Evolutionary conservation across 768 basidiomycete genomes (phyloP).

Genomic region (Pleurotus cornucopiae): DNA sequence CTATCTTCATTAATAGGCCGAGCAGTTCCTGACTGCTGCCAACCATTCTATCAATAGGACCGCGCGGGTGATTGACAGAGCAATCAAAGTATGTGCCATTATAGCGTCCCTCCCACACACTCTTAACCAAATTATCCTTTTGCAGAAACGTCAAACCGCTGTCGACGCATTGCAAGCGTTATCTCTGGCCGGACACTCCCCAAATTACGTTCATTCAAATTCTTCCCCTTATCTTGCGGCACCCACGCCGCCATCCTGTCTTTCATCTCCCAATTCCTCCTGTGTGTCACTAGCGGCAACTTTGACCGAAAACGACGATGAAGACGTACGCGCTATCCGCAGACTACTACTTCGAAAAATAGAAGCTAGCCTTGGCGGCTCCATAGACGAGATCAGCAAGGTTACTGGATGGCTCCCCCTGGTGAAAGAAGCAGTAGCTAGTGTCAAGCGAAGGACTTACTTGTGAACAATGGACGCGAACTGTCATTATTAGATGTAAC

Average conservation of each 20-base stretch:
- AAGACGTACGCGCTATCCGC: slow-evolving; percentile 59
- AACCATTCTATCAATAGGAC: slow-evolving; percentile 54
- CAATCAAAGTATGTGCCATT: slow-evolving; percentile 42
- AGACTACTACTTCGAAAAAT: slow-evolving; percentile 65
- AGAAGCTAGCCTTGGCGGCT: slow-evolving; percentile 48
- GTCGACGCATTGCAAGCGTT: slow-evolving; percentile 36
- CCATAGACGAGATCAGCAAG: slow-evolving; percentile 62
- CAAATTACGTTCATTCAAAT: slow-evolving; percentile 19
- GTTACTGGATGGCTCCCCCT: slow-evolving; percentile 56
- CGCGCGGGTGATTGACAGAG: slow-evolving; percentile 52
- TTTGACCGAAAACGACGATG: slow-evolving; percentile 52
- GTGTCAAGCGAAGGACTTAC: slow-evolving; percentile 48
- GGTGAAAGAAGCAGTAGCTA: slow-evolving; percentile 58
- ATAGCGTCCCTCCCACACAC: neutral
- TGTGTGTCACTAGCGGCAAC: slow-evolving; percentile 46
- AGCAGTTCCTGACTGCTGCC: slow-evolving; percentile 50
- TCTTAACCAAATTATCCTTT: neutral
- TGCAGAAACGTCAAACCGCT: slow-evolving; percentile 47
- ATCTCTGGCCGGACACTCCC: slow-evolving; percentile 11
- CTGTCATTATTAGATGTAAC: slow-evolving; percentile 1
- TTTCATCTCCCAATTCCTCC: slow-evolving; percentile 36
- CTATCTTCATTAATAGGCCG: slow-evolving; percentile 34
- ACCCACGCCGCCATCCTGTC: slow-evolving; percentile 34
- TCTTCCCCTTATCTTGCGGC: slow-evolving; percentile 11
- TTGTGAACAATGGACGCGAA: slow-evolving; percentile 20